Percentiles rank a stretch among this genome's conserved stretches.
These are phyloP conservation scores for Hortiboletus campestris DNA, from an alignment of 768 basidiomycete species.

Conservation along the genomic window DNA sequence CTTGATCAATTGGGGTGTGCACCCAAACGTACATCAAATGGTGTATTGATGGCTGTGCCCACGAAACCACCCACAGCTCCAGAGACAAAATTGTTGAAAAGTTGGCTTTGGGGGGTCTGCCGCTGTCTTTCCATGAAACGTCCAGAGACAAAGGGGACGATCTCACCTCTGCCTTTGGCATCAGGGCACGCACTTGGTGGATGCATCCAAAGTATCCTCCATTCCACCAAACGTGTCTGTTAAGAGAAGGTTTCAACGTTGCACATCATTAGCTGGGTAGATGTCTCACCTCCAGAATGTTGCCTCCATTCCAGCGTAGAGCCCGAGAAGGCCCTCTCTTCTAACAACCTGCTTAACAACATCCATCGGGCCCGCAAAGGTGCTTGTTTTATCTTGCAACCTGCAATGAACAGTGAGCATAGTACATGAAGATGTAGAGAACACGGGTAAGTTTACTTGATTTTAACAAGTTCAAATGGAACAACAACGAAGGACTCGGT, in stretches of 20 bases:
- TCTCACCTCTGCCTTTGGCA: conserved; percentile 84
- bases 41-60: conserved; percentile 90
- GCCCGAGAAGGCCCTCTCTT: conserved; percentile 77
- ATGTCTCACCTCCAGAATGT: conserved; percentile 86
- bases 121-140: not conserved
- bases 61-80: conserved; percentile 88
- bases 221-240: conserved; percentile 85
- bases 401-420: conserved; percentile 34
- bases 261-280: not conserved
- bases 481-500: conserved; percentile 95
- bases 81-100: conserved; percentile 91
- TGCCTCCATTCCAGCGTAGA: conserved; percentile 95
- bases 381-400: conserved; percentile 90
- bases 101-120: conserved; percentile 62
- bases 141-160: not conserved
- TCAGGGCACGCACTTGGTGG: conserved; percentile 71
- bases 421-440: not conserved
- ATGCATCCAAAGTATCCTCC: conserved; percentile 96
- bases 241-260: not conserved
- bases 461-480: conserved; percentile 94
- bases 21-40: conserved; percentile 49
- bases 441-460: conserved; percentile 50
- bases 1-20: not conserved
- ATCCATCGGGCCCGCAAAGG: conserved; percentile 88
- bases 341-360: conserved; percentile 78